A percentile compares a stretch with the other conserved stretches of the same genome.
Conservation (phyloP, 1,284 basidiomycete species). For the Pseudozyma pruni region DNA sequence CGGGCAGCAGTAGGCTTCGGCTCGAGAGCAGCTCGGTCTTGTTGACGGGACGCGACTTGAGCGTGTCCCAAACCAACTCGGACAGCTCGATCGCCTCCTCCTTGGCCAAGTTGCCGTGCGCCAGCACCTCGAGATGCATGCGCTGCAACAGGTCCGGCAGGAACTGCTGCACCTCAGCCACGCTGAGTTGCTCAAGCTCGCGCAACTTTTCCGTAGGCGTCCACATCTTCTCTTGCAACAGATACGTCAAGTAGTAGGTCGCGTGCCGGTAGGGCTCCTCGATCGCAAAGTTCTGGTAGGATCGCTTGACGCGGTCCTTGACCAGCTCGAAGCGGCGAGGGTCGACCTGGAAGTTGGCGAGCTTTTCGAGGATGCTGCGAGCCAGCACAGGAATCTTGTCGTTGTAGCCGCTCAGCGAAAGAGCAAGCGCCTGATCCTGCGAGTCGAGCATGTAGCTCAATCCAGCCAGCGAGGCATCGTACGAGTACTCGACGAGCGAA, state of each 20-base stretch:
- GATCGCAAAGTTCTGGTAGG: constrained; percentile 79
- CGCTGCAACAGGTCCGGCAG: constrained; percentile 75
- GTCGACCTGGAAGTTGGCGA: constrained; percentile 78
- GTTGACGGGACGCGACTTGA: constrained; percentile 72
- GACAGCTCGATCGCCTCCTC: constrained; percentile 83
- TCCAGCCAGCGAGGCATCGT: constrained; percentile 92
- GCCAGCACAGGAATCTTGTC: constrained; percentile 88
- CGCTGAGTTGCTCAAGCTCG: constrained; percentile 79
- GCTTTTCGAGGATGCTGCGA: constrained; percentile 79
- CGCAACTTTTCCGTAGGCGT: constrained; percentile 82
- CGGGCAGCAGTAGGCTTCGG: constrained; percentile 59
- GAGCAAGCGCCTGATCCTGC: constrained; percentile 77
- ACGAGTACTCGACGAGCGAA: constrained; percentile 87
- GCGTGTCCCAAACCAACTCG: constrained; percentile 77
- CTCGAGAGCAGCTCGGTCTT: constrained; percentile 40
- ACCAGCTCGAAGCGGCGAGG: constrained; percentile 81
- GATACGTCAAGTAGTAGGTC: constrained; percentile 80
- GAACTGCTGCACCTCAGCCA: constrained; percentile 79
- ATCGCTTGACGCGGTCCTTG: constrained; percentile 77
- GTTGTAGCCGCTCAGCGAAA: constrained; percentile 87
- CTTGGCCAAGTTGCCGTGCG: constrained; percentile 85
- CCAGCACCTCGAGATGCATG: constrained; percentile 80
- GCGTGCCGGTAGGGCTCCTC: constrained; percentile 84
- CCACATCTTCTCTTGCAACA: constrained; percentile 80
- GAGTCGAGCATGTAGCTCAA: constrained; percentile 80